Base-by-base conservation (phyloP, 306 rosid genomes). In the Notholithocarpus densiflorus region DNA sequence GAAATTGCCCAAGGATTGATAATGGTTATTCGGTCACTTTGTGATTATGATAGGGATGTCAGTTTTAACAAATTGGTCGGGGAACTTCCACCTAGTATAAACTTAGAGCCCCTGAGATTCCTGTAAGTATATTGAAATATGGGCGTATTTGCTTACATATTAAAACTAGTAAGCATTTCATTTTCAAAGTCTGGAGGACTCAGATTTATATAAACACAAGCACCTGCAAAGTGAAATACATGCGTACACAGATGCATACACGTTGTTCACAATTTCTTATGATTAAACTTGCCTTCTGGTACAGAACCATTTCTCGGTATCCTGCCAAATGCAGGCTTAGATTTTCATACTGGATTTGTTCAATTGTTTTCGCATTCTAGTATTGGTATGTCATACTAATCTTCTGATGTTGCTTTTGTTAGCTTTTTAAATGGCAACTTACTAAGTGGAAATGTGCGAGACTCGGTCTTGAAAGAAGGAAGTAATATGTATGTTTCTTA, bases 31-130 rank as follows among this genome's bases (percentile, higher is more conserved):
- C 9, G 1, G 51, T 27, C 55, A 18, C 21, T 80, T 69, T 71
- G 23, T 76, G 71, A 56, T 65, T 79, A 69, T 78, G 73, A 45
- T 48, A 94, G 98, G 86, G 98, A 94, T 85, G 85, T 92, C 75
- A 91, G 95, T 85, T 94, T 92, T 83, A 94, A 94, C 78, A 84
- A 89, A 62, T 82, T 94, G 83, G 87, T 82, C 17, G 98, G 98
- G 84, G 74, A 88, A 87, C 78, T 94, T 86, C 95, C 97, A 31
- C 68, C 68, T 1, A 59, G 80, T 54, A 2, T 18, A 54, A 84
- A 45, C 72, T 83, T 73, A 43, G 76, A 80, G 79, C 86, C 62
- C 71, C n/a, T 85, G 69, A 84, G 40, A 84, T 89, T 88, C 80
- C 66, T 92, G 95, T 94, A 86, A 91, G 97, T 82, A 45, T 68